These are phyloP conservation scores for Pyrenophora teres DNA, from an alignment of 2,329 filamentous ascomycete genomes.

Conservation along the genomic window DNA sequence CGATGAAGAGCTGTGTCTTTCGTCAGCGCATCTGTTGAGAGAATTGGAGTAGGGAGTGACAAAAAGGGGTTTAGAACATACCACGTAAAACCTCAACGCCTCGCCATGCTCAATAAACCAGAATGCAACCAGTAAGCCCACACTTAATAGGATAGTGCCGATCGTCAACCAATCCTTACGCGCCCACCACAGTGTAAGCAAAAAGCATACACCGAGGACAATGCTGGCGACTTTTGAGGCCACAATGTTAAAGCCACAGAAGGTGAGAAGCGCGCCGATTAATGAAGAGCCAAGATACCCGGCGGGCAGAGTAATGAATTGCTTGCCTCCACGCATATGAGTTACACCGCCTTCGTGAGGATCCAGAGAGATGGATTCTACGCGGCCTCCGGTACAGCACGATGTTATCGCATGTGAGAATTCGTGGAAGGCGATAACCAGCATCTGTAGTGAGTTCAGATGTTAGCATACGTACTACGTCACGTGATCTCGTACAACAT, in stretches of 20 bases:
- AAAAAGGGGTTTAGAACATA: constrained; percentile 44
- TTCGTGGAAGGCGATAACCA: constrained; percentile 83
- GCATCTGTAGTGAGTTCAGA: constrained; percentile 13
- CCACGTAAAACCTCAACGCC: constrained; percentile 72
- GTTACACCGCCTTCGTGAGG: constrained; percentile 79
- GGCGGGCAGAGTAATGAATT: constrained; percentile 73
- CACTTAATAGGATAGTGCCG: constrained; percentile 68
- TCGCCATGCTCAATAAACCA: constrained; percentile 82
- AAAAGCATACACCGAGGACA: constrained; percentile 72
- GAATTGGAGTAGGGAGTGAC: too few relatives aligned
- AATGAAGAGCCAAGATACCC: constrained; percentile 78
- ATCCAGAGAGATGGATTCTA: constrained; percentile 75
- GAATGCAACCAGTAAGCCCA: constrained; percentile 72
- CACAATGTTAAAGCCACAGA: constrained; percentile 81
- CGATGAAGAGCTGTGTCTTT: constrained; percentile 68
- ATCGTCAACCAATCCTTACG: constrained; percentile 79
- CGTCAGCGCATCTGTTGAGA: not conserved
- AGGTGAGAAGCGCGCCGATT: constrained; percentile 76
- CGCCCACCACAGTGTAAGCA: constrained; percentile 83
- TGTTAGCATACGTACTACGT: not conserved
- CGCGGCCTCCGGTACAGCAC: constrained; percentile 71
- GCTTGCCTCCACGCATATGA: constrained; percentile 73
- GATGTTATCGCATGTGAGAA: constrained; percentile 76
- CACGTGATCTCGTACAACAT: not conserved
- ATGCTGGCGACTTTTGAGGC: constrained; percentile 80